Evolutionary conservation across 345 rosid genomes (phyloP).

Genomic region (Toxicodendron radicans): DNA sequence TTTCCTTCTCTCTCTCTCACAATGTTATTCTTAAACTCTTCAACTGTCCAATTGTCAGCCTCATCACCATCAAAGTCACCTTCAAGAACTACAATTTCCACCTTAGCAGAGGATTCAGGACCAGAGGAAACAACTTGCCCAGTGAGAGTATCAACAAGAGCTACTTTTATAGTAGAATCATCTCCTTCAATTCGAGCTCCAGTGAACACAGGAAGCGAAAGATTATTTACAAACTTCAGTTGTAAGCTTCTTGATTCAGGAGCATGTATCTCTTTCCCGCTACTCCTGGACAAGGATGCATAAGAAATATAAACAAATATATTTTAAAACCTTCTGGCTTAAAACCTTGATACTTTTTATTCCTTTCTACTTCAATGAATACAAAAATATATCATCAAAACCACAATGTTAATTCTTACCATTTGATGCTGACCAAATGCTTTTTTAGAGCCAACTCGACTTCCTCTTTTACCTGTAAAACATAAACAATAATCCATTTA

Average conservation of each 20-base stretch:
- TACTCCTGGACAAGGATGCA: constrained; percentile 49
- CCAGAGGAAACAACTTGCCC: constrained; percentile 63
- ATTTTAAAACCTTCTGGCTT: background rate
- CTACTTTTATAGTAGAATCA: constrained; percentile 64
- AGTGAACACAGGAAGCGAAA: constrained; percentile 91
- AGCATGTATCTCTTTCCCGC: constrained; percentile 59
- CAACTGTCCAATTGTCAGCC: constrained; percentile 64
- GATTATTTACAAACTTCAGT: constrained; percentile 61
- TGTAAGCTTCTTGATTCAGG: constrained; percentile 64
- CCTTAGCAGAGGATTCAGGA: constrained; percentile 67
- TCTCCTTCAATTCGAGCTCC: constrained; percentile 94
- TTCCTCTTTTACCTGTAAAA: constrained; percentile 90
- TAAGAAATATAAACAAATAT: background rate
- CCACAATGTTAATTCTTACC: constrained; percentile 43
- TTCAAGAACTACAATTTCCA: constrained; percentile 88
- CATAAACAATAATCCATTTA: background rate
- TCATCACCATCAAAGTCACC: constrained; percentile 86
- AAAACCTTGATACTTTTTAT: constrained; percentile 2
- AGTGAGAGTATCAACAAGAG: constrained; percentile 61
- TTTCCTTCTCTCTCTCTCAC: constrained; percentile 96
- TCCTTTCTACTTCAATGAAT: background rate
- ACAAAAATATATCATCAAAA: background rate
- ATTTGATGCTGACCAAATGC: constrained; percentile 58
- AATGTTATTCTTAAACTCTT: constrained; percentile 81
- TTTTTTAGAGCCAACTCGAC: constrained; percentile 81